These are phyloP conservation scores for Papiliotrema fonsecae DNA, from an alignment of 1,284 basidiomycete species.

Conservation along the genomic window DNA sequence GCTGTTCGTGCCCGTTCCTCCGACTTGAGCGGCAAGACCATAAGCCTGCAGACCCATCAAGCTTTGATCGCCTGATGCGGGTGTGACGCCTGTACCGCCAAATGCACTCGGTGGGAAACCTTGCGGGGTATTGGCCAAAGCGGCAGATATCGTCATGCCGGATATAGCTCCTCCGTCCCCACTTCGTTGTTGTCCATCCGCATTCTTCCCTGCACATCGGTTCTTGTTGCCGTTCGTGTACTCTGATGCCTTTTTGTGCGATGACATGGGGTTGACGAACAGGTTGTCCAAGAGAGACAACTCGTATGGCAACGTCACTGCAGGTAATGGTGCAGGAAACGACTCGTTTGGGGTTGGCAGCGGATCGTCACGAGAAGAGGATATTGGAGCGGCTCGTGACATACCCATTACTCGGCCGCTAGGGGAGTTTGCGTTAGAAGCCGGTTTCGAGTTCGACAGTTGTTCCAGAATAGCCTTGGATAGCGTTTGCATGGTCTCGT, in stretches of 20 bases:
- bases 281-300: constrained; percentile 48
- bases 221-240: constrained; percentile 37
- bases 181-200: not conserved
- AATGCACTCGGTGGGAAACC: constrained; percentile 33
- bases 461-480: constrained; percentile 45
- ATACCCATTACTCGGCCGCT: constrained; percentile 14
- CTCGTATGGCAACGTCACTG: constrained; percentile 45
- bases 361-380: constrained; percentile 42
- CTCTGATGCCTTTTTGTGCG: constrained; percentile 46
- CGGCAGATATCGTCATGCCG: not conserved
- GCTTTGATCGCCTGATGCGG: not conserved
- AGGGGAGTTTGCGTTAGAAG: constrained; percentile 16
- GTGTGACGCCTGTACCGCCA: not conserved
- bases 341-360: constrained; percentile 32
- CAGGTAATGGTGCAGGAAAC: constrained; percentile 42
- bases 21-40: constrained; percentile 22
- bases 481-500: constrained; percentile 45
- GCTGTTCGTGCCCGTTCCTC: not conserved
- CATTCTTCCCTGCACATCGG: constrained; percentile 14
- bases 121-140: constrained; percentile 4
- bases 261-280: constrained; percentile 47
- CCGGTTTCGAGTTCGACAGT: constrained; percentile 27
- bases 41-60: constrained; percentile 9
- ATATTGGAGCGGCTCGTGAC: constrained; percentile 35
- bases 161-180: not conserved